Evolutionary conservation across 2,329 filamentous ascomycete genomes (phyloP).

Genomic region (Chaetomium globosum): DNA sequence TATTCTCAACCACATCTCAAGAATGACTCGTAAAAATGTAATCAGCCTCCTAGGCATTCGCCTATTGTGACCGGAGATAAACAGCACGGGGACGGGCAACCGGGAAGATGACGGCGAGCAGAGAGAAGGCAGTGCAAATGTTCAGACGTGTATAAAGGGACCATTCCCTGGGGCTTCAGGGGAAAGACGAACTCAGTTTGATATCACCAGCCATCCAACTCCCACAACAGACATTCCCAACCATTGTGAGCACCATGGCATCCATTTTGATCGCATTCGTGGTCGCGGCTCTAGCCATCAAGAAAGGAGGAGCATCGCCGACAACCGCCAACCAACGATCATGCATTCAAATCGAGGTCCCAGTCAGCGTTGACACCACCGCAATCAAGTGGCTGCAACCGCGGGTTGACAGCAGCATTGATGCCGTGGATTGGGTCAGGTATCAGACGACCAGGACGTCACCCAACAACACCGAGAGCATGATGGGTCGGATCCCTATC

Average conservation of each 20-base stretch:
- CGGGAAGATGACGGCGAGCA: neutral
- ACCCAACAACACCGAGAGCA: neutral
- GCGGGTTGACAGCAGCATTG: slow-evolving; percentile 12
- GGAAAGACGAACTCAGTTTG: neutral
- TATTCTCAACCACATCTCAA: neutral
- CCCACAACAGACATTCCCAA: neutral
- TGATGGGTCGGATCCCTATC: neutral
- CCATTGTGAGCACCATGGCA: neutral
- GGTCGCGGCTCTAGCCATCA: neutral
- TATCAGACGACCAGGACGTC: slow-evolving; percentile 5
- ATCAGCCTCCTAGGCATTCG: neutral
- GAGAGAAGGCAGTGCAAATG: neutral
- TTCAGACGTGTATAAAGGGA: neutral
- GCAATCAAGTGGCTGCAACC: neutral
- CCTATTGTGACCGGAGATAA: neutral
- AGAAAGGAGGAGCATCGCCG: slow-evolving; percentile 1
- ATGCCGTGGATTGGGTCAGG: slow-evolving; percentile 6
- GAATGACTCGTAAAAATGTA: neutral
- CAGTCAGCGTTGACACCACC: neutral
- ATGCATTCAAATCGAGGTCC: slow-evolving; percentile 9
- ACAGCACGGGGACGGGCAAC: neutral
- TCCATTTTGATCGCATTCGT: neutral
- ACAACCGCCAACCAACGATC: neutral
- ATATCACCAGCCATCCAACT: neutral
- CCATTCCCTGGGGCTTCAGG: neutral